Base-by-base conservation (phyloP, 768 basidiomycete species). In the Tricholoma matsutake region DNA sequence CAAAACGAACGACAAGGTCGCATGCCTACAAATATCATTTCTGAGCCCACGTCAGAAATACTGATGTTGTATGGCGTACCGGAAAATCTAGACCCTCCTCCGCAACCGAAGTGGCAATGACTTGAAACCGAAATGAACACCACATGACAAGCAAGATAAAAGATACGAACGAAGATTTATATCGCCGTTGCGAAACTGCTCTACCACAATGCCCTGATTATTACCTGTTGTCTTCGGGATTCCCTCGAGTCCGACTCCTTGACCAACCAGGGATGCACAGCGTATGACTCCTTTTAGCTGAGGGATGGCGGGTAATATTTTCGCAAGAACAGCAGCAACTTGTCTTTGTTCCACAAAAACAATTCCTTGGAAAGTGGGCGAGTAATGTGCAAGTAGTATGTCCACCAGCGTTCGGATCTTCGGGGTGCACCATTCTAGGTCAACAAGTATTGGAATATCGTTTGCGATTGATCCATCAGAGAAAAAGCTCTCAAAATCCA, bases 11-110 rank as follows among this genome's bases (percentile, higher is more conserved):
- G 49, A 94, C 91, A 7, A 95, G 78, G 68, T 93, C 90, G 71
- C 93, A 95, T 10, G 88, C 88, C 89, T 92, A 39, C n/a, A 25
- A n/a, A 28, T 28, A 51, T 62, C 14, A 64, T 56, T 45, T 47
- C 57, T 63, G 45, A 59, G 57, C 49, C 34, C 31, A 62, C 6
- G 25, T 22, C 41, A 20, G 5, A 47, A 20, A 28, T 56, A 1
- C 16, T 10, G 32, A 16, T n/a, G 11, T 11, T 45, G 41, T 18
- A 41, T 51, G 32, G 65, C 83, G 58, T 68, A 89, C 88, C 22
- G 89, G 89, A 75, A 96, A 93, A 71, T 96, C 94, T 16, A 96
- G 81, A 0, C 94, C 94, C 76, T 96, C 94, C 72, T 96, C 94
- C 0, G 92, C 94, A 13, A 96, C 92, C 5, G 88, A 87, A 0